Percentiles rank a stretch among this genome's conserved stretches.
These are phyloP conservation scores for Aspergillus sergii DNA, from an alignment of 2,329 filamentous ascomycete species.

Conservation along the genomic window DNA sequence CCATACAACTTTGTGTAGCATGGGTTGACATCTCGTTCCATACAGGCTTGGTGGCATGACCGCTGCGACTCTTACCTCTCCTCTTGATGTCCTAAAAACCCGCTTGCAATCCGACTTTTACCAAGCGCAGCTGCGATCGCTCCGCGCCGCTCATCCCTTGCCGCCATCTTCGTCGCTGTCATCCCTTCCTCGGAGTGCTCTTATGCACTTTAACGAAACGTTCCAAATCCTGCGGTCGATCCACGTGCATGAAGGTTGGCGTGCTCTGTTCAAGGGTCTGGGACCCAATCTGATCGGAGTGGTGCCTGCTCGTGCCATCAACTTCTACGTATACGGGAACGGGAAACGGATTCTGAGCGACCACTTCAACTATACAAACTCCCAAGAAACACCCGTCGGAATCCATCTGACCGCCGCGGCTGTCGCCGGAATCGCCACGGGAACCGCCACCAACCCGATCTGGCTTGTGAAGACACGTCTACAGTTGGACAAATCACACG, in stretches of 20 bases:
- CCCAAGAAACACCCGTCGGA: slow-evolving; percentile 61
- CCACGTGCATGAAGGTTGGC: slow-evolving; percentile 77
- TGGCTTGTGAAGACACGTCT: slow-evolving; percentile 94
- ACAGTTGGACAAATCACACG: slow-evolving; percentile 85
- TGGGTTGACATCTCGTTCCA: neutral
- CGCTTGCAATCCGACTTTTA: slow-evolving; percentile 94
- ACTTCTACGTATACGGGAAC: slow-evolving; percentile 93
- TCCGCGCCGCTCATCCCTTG: slow-evolving; percentile 61
- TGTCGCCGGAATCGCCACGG: slow-evolving; percentile 78
- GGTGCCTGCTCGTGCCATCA: slow-evolving; percentile 85
- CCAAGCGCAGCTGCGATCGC: slow-evolving; percentile 72
- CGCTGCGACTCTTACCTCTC: slow-evolving; percentile 86
- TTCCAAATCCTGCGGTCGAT: slow-evolving; percentile 82
- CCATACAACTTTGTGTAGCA: neutral
- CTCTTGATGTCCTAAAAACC: slow-evolving; percentile 91
- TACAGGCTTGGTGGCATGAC: slow-evolving; percentile 84
- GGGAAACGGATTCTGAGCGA: slow-evolving; percentile 80
- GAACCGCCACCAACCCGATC: slow-evolving; percentile 91
- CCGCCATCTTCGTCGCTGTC: slow-evolving; percentile 54
- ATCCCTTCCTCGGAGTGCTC: slow-evolving; percentile 65
- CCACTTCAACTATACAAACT: slow-evolving; percentile 52
- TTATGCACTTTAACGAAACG: slow-evolving; percentile 64
- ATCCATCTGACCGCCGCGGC: slow-evolving; percentile 80
- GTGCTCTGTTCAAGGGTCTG: slow-evolving; percentile 89
- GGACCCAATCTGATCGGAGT: slow-evolving; percentile 89